Evolutionary conservation across 768 basidiomycete genomes (phyloP).

Genomic region (Strobilomyces confusus): DNA sequence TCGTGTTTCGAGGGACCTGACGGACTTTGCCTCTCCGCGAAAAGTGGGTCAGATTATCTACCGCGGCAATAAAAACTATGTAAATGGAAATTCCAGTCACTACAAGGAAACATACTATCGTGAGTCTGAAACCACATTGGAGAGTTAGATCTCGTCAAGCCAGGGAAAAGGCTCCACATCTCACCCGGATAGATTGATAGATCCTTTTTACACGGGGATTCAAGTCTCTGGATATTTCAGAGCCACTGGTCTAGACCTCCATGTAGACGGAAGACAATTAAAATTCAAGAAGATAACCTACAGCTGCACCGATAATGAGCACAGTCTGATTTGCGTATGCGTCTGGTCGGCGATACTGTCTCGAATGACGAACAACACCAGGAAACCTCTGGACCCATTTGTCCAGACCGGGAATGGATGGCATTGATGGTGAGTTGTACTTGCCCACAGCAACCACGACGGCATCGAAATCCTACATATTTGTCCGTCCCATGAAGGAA

Average conservation of each 20-base stretch:
- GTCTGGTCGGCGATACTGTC: slow-evolving; percentile 42
- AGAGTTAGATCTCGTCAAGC: background rate
- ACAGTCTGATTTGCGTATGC: slow-evolving; percentile 35
- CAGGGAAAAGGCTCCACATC: background rate
- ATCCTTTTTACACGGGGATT: slow-evolving; percentile 5
- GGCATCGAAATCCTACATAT: slow-evolving; percentile 12
- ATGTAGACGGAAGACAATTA: background rate
- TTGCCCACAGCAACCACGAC: slow-evolving; percentile 12
- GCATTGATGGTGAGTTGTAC: slow-evolving; percentile 13
- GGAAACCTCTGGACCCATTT: slow-evolving; percentile 29
- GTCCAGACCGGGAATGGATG: slow-evolving; percentile 10
- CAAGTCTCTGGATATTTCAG: slow-evolving; percentile 13
- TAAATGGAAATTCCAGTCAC: too few species aligned
- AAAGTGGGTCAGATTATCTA: background rate
- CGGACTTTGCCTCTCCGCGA: background rate
- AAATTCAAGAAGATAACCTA: background rate
- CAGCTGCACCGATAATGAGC: slow-evolving; percentile 37
- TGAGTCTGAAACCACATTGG: background rate
- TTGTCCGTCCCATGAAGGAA: background rate
- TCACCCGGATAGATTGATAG: slow-evolving; percentile 15
- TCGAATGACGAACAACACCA: slow-evolving; percentile 28
- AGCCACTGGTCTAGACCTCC: slow-evolving; percentile 1
- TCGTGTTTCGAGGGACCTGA: slow-evolving; percentile 10
- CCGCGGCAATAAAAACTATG: too few species aligned
- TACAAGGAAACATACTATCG: background rate